These are phyloP conservation scores for Stylosanthes scabra DNA, from an alignment of 331 rosid genomes.

Conservation along the genomic window DNA sequence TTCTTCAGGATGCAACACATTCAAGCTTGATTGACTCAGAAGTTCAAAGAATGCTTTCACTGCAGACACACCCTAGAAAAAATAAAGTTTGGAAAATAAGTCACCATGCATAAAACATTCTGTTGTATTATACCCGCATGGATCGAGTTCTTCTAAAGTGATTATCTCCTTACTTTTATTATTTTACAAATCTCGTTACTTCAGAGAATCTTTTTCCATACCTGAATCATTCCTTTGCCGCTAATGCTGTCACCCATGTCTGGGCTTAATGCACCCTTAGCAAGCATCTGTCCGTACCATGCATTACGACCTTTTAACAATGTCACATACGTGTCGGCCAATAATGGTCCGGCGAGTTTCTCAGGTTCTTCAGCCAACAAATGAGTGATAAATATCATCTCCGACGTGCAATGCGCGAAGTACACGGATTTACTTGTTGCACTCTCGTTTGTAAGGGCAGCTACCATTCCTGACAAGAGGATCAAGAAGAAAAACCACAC, in stretches of 20 bases:
- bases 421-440: conserved; percentile 86
- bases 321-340: conserved; percentile 83
- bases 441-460: conserved; percentile 87
- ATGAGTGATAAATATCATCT: conserved; percentile 85
- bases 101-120: background rate
- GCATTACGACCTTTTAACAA: conserved; percentile 82
- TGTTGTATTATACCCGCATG: too few species aligned
- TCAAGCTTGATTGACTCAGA: conserved; percentile 77
- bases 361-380: conserved; percentile 84
- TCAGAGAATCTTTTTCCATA: conserved; percentile 8
- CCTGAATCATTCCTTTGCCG: conserved; percentile 95
- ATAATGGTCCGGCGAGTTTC: conserved; percentile 84
- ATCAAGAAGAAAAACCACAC: background rate
- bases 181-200: too few species aligned
- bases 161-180: too few species aligned
- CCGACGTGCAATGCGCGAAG: conserved; percentile 82
- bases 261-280: conserved; percentile 74
- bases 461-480: conserved; percentile 66
- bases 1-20: conserved; percentile 73
- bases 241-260: conserved; percentile 86
- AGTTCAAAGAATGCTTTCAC: conserved; percentile 73
- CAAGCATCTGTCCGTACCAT: conserved; percentile 89
- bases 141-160: too few species aligned
- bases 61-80: conserved; percentile 79
- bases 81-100: background rate